A percentile compares a stretch with the other conserved stretches of the same genome.
Conservation (phyloP, 2,329 filamentous ascomycete genomes). For the Aspergillus brasiliensis region DNA sequence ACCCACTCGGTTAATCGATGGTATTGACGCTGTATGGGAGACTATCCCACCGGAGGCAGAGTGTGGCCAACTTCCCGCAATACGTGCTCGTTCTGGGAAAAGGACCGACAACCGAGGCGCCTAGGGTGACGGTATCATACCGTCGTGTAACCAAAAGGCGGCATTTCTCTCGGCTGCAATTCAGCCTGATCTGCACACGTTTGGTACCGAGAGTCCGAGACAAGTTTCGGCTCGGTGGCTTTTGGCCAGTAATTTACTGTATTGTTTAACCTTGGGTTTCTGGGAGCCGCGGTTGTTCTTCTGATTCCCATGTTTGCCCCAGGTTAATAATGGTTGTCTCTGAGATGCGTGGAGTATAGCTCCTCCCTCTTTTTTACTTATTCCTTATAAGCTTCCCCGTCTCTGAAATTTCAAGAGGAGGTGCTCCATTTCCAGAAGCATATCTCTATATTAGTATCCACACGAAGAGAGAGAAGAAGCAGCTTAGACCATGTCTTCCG, state of each 20-base stretch:
- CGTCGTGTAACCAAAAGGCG: slow-evolving; percentile 13
- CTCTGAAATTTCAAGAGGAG: not conserved
- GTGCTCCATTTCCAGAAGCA: no score
- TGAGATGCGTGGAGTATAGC: not conserved
- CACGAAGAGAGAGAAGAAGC: not conserved
- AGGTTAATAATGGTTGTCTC: slow-evolving; percentile 5
- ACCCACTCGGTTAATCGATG: not conserved
- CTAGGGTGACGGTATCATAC: slow-evolving; percentile 32
- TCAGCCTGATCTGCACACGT: not conserved
- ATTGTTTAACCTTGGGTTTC: slow-evolving; percentile 12
- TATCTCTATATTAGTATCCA: no score
- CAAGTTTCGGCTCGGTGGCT: slow-evolving; percentile 12
- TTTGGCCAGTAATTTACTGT: not conserved
- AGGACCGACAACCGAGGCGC: slow-evolving; percentile 27
- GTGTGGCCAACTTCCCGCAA: not conserved
- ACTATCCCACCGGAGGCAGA: not conserved
- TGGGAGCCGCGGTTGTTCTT: slow-evolving; percentile 19
- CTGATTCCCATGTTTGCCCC: slow-evolving; percentile 5
- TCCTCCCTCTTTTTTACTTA: not conserved
- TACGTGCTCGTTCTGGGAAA: not conserved
- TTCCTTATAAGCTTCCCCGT: slow-evolving; percentile 1
- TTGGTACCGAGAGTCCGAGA: slow-evolving; percentile 7
- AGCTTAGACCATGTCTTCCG: slow-evolving; percentile 37
- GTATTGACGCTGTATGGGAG: not conserved
- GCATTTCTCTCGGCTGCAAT: slow-evolving; percentile 29